A percentile compares a stretch with the other conserved stretches of the same genome.
phyloP scores from a whole-genome alignment of 805 yeast species.

The Metschnikowia baotianmanensis region DNA sequence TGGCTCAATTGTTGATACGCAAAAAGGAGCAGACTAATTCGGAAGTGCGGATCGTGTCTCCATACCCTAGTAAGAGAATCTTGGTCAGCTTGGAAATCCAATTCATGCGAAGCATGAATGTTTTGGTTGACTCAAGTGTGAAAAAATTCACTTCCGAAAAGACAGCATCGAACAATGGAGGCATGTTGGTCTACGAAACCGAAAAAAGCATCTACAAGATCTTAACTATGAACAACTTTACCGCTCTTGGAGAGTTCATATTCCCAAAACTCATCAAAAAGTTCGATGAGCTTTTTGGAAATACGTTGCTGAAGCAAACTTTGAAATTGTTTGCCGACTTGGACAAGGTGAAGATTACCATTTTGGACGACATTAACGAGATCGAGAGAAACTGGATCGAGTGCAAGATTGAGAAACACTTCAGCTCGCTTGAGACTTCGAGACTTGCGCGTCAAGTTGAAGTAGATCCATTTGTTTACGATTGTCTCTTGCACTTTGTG shows the following conservation, averaged over 20 bases:
- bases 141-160: constrained; percentile 31
- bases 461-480: constrained; percentile 41
- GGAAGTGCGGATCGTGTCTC: constrained; percentile 31
- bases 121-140: constrained; percentile 40
- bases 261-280: constrained; percentile 32
- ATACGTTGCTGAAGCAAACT: constrained; percentile 35
- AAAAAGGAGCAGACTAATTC: constrained; percentile 13
- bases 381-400: constrained; percentile 36
- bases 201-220: constrained; percentile 35
- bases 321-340: constrained; percentile 41
- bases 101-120: constrained; percentile 43
- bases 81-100: constrained; percentile 44
- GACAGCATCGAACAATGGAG: constrained; percentile 11
- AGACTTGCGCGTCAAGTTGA: constrained; percentile 31
- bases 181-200: constrained; percentile 14
- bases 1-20: constrained; percentile 28
- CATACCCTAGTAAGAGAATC: constrained; percentile 40
- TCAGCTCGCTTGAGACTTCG: constrained; percentile 24
- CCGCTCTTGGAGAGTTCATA: constrained; percentile 29
- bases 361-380: constrained; percentile 39
- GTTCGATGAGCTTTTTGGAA: constrained; percentile 36
- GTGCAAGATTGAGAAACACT: constrained; percentile 27
- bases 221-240: constrained; percentile 44
- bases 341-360: constrained; percentile 38
- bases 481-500: constrained; percentile 40